phyloP scores from a whole-genome alignment of 2,329 filamentous ascomycete species.

The Xylariaceae sp. region DNA sequence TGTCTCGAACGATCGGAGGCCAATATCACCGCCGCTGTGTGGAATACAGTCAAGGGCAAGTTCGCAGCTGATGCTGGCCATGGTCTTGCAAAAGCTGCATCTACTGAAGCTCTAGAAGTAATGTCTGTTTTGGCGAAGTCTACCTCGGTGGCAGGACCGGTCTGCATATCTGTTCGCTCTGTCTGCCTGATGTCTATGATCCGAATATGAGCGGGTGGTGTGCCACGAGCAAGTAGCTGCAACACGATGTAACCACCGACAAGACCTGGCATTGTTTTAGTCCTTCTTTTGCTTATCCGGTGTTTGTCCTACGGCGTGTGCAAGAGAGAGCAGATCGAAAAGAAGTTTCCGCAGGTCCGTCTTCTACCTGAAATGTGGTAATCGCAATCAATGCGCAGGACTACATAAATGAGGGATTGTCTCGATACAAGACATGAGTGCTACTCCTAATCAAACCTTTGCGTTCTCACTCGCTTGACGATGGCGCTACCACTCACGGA shows the following conservation, averaged over 20 bases:
- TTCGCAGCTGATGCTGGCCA: constrained; percentile 41
- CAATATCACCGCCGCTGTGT: constrained; percentile 55
- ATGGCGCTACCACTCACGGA: no score
- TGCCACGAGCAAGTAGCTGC: constrained; percentile 52
- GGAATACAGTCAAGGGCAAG: constrained; percentile 54
- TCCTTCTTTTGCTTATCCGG: background rate
- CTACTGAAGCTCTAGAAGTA: constrained; percentile 42
- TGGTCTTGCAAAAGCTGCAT: constrained; percentile 44
- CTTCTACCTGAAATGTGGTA: background rate
- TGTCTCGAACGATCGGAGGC: constrained; percentile 46
- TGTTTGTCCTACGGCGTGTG: background rate
- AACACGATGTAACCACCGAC: constrained; percentile 54
- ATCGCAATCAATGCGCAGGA: background rate
- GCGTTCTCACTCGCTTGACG: no score
- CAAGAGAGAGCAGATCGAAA: background rate
- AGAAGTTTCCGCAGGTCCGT: background rate
- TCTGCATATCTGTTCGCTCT: constrained; percentile 40
- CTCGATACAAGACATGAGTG: background rate
- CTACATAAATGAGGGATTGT: background rate
- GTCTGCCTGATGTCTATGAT: constrained; percentile 51
- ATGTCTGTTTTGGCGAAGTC: constrained; percentile 50
- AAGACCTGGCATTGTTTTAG: constrained; percentile 39
- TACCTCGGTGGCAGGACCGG: constrained; percentile 35
- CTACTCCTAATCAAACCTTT: no score
- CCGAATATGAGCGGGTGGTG: constrained; percentile 49